phyloP scores from a whole-genome alignment of 176 grass and related monocot species.

The Metroxylon sagu region DNA sequence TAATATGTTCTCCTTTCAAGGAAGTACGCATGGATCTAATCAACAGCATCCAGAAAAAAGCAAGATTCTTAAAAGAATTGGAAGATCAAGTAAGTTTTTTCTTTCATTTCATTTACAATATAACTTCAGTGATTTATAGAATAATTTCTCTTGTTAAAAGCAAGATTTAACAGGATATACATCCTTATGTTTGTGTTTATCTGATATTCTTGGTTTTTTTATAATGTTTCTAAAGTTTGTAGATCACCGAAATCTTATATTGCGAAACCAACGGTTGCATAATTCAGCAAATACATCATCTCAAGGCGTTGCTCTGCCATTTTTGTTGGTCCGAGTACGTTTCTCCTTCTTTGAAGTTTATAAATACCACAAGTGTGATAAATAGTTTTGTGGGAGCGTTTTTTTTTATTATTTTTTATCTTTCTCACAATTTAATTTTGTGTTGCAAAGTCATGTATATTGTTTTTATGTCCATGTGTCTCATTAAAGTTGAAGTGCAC shows the following conservation, averaged over 20 bases:
- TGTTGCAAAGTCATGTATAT: too few species aligned
- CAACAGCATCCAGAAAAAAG: constrained; percentile 65
- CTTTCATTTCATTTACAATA: neutral
- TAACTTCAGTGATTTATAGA: too few species aligned
- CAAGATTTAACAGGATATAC: neutral
- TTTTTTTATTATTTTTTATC: too few species aligned
- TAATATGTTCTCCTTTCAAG: constrained; percentile 22
- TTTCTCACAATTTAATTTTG: too few species aligned
- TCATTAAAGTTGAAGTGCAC: too few species aligned
- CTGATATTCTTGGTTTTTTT: constrained; percentile 15
- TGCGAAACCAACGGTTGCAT: constrained; percentile 50
- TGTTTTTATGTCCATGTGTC: too few species aligned
- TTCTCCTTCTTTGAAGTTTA: constrained; percentile 1
- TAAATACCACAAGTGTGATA: too few species aligned
- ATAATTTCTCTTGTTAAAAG: too few species aligned
- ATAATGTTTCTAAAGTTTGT: constrained; percentile 58
- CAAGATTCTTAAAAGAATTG: constrained; percentile 60
- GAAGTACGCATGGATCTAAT: constrained; percentile 46
- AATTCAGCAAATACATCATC: constrained; percentile 37
- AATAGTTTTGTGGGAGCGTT: too few species aligned
- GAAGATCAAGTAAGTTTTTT: constrained; percentile 72
- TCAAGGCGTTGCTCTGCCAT: constrained; percentile 68
- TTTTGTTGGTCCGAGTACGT: constrained; percentile 88
- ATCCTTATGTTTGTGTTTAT: constrained; percentile 5
- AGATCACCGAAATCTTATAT: constrained; percentile 72